phyloP scores from a whole-genome alignment of 306 rosid genomes.

The Prunus mume region DNA sequence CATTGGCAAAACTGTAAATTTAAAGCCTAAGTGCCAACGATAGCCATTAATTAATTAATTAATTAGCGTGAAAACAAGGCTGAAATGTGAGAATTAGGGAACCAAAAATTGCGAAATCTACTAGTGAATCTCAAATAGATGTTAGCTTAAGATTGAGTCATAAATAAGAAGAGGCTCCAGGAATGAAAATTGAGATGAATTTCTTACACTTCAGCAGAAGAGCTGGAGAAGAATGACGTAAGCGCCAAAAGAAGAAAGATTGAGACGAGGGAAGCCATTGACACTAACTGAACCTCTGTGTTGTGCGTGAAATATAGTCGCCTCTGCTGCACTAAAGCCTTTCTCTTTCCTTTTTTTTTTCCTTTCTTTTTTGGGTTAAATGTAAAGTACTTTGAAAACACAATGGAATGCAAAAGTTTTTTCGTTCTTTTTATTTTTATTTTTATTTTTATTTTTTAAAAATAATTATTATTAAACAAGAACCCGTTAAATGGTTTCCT shows the following conservation, averaged over 20 bases:
- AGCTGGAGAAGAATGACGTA: constrained; percentile 17
- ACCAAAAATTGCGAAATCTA: neutral
- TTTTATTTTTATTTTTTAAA: too few relatives aligned
- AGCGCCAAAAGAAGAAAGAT: constrained; percentile 32
- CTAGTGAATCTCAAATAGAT: neutral
- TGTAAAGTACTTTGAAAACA: neutral
- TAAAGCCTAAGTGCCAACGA: neutral
- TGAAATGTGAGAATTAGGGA: neutral
- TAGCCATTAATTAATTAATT: neutral
- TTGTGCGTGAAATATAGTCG: neutral
- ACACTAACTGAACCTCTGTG: neutral
- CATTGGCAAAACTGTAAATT: neutral
- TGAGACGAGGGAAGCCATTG: constrained; percentile 43
- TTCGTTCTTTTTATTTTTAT: too few relatives aligned
- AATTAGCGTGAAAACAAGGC: neutral
- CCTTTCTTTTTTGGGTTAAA: neutral
- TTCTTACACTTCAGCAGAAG: constrained; percentile 44
- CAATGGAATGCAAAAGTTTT: too few relatives aligned
- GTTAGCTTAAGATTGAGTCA: neutral
- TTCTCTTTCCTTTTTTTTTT: too few relatives aligned
- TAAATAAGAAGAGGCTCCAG: neutral
- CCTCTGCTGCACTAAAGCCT: neutral
- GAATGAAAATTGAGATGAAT: constrained; percentile 6
- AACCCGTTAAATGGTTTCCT: too few relatives aligned
- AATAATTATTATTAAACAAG: too few relatives aligned